Evolutionary conservation across 208 protist species (phyloP).

Genomic region (Trypanosoma scelopori): DNA sequence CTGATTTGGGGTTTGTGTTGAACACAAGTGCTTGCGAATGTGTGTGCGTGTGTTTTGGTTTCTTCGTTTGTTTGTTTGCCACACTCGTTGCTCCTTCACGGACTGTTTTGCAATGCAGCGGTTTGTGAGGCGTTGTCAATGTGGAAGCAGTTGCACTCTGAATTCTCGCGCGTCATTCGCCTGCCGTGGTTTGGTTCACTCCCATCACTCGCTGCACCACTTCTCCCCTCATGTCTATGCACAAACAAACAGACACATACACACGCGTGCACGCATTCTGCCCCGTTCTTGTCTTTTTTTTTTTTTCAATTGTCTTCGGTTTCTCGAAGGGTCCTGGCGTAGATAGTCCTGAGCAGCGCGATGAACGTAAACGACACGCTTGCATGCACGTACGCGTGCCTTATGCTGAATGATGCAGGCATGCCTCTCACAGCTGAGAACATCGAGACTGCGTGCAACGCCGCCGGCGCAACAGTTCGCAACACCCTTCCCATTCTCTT

Average conservation of each 20-base stretch:
- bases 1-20: constrained; percentile 2
- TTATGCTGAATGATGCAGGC: constrained; percentile 78
- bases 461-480: constrained; percentile 70
- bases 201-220: neutral
- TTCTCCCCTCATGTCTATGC: too few relatives aligned
- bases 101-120: too few relatives aligned
- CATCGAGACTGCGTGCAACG: constrained; percentile 63
- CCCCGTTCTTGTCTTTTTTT: constrained; percentile 17
- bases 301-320: neutral
- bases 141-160: too few relatives aligned
- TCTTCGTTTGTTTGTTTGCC: constrained; percentile 14
- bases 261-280: neutral
- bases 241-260: too few relatives aligned
- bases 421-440: constrained; percentile 69
- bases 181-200: too few relatives aligned
- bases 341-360: constrained; percentile 41
- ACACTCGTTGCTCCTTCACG: neutral
- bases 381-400: constrained; percentile 83
- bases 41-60: constrained; percentile 8
- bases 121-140: too few relatives aligned
- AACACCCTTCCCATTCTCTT: constrained; percentile 82
- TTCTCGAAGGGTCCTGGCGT: constrained; percentile 9
- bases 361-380: constrained; percentile 66
- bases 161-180: too few relatives aligned
- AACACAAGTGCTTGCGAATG: neutral